Percentiles rank a stretch among this genome's conserved stretches.
These are phyloP conservation scores for Parastagonospora nodorum DNA, from an alignment of 2,329 filamentous ascomycete species.

Conservation along the genomic window DNA sequence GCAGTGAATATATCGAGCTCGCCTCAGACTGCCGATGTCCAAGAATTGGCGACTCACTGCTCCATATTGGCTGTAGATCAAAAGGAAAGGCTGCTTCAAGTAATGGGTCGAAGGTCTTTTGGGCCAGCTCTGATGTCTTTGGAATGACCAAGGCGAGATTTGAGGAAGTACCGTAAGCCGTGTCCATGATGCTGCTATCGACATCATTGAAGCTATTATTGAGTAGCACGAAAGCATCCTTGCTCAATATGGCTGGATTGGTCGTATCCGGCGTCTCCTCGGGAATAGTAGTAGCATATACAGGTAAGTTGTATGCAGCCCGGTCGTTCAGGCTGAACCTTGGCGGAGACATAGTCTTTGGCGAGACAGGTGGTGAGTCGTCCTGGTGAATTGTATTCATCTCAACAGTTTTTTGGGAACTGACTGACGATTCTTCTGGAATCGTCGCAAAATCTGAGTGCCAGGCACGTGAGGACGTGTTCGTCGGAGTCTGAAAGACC, in stretches of 20 bases:
- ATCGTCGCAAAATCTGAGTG: conserved; percentile 32
- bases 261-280: conserved; percentile 31
- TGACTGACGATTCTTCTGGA: conserved; percentile 28
- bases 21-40: conserved; percentile 15
- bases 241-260: conserved; percentile 31
- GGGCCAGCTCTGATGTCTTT: conserved; percentile 10
- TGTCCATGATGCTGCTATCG: conserved; percentile 9
- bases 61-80: conserved; percentile 4
- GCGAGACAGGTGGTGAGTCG: conserved; percentile 46
- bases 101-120: conserved; percentile 25
- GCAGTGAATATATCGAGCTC: conserved; percentile 23
- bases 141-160: conserved; percentile 15
- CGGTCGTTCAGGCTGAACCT: conserved; percentile 15
- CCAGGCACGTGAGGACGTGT: conserved; percentile 15
- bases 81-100: conserved; percentile 28
- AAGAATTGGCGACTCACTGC: conserved; percentile 12
- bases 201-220: conserved; percentile 19
- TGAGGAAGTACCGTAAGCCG: conserved; percentile 11
- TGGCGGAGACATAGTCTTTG: conserved; percentile 38
- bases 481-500: conserved; percentile 23
- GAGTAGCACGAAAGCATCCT: conserved; percentile 24
- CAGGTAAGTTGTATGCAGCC: conserved; percentile 25
- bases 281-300: conserved; percentile 38
- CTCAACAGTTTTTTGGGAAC: conserved; percentile 15
- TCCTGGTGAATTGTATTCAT: conserved; percentile 13